Conservation (phyloP, 306 rosid species). For the Cucumis hystrix region DNA sequence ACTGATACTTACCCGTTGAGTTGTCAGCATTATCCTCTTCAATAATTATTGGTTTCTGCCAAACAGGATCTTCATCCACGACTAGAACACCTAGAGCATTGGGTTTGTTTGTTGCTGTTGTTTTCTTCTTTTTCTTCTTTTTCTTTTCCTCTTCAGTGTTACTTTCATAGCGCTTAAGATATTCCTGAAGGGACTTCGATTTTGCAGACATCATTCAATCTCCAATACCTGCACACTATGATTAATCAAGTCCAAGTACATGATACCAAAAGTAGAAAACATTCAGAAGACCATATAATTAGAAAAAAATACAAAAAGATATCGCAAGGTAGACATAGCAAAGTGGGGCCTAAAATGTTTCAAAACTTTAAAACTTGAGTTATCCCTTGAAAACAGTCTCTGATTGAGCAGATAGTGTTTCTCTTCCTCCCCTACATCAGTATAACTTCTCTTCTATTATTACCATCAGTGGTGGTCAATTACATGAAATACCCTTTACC, state of each 20-base stretch:
- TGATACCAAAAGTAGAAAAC: background rate
- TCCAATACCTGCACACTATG: background rate
- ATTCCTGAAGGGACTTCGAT: constrained; percentile 53
- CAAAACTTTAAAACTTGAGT: no score
- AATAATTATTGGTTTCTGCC: constrained; percentile 66
- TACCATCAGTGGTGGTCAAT: no score
- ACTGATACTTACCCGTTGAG: constrained; percentile 27
- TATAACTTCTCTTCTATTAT: no score
- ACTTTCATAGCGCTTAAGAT: constrained; percentile 54
- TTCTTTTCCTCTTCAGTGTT: constrained; percentile 37
- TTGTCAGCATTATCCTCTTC: constrained; percentile 40
- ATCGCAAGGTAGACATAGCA: background rate
- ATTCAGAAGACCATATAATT: background rate
- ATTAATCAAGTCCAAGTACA: background rate
- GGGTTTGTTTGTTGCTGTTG: constrained; percentile 18
- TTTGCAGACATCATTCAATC: constrained; percentile 22
- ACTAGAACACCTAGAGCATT: constrained; percentile 45
- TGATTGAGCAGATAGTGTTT: no score
- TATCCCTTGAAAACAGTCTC: no score
- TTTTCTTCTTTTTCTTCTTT: constrained; percentile 31
- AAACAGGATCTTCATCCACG: constrained; percentile 76
- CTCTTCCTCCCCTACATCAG: no score
- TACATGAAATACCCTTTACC: no score
- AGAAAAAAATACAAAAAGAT: background rate
- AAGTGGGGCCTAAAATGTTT: background rate